Conservation (phyloP, 2,329 filamentous ascomycete genomes). For the Cladophialophora psammophila region DNA sequence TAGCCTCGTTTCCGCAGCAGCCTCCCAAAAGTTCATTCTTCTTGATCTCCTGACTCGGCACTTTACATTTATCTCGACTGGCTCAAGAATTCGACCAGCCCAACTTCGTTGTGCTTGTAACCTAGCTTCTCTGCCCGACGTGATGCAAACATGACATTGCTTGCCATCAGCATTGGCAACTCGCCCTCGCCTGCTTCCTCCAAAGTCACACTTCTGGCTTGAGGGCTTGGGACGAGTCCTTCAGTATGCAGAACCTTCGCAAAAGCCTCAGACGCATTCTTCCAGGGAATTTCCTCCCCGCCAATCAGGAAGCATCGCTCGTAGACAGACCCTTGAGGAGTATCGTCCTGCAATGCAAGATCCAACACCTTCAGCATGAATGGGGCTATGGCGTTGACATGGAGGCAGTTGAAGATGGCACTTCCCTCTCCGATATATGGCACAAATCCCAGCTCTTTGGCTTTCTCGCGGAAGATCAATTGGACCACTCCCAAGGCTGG, state of each 20-base stretch:
- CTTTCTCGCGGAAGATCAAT: conserved; percentile 26
- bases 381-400: conserved; percentile 25
- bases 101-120: conserved; percentile 25
- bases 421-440: conserved; percentile 30
- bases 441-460: conserved; percentile 29
- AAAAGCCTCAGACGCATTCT: conserved; percentile 19
- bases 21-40: background rate
- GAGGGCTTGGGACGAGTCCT: conserved; percentile 17
- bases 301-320: conserved; percentile 27
- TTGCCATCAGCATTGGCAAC: conserved; percentile 30
- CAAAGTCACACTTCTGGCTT: conserved; percentile 19
- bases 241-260: conserved; percentile 16
- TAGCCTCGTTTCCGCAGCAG: conserved; percentile 17
- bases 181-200: conserved; percentile 27
- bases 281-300: conserved; percentile 17
- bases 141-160: conserved; percentile 22
- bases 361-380: conserved; percentile 28
- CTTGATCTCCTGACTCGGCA: background rate
- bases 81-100: conserved; percentile 23
- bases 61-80: background rate
- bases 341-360: conserved; percentile 10
- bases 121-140: conserved; percentile 21
- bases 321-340: conserved; percentile 25
- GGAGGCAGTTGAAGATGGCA: conserved; percentile 29
- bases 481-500: conserved; percentile 29